Base-by-base conservation (phyloP, 169 alveolate genomes). In the Theileria parva region DNA sequence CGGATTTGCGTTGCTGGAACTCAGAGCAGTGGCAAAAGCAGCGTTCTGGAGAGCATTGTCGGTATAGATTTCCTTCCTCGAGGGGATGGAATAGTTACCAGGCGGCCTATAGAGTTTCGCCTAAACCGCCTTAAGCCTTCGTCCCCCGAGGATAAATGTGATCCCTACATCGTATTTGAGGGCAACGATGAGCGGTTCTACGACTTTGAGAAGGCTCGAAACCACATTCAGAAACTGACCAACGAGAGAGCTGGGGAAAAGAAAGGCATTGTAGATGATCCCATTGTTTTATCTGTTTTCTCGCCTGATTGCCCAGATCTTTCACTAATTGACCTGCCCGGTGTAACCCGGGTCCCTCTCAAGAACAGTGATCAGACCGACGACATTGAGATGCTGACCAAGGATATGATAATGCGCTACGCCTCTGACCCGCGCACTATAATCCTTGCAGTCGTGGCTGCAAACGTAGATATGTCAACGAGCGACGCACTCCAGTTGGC, bases 241-340 rank as follows among this genome's bases (percentile, higher is more conserved):
- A 97, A 97, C 73, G 94, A 95, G 66, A 21, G 77, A 19, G 90
- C 98, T 44, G 98, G 98, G 25, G 92, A 81, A 23, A 96, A 97
- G 80, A 97, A 96, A 86, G 98, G 98, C 37, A 98, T 97, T 57
- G 97, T 97, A 12, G 99, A 97, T 79, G 96, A 95, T 65, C 99
- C 99, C 8, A 98, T 98, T 61, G 96, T 97, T 13, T 92, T 98
- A 80, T 95, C 98, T 50, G 95, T 98, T 25, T 97, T 94, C 86
- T 97, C 99, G 50, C 92, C 97, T 0, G 96, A 95, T 51, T 96
- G 98, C 72, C 99, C 99, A 0, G 99, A 98, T 83, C 91, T 98
- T 68, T 96, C 99, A 1, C 91, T 98, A 25, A 97, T 98, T 37
- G 99, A 98, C 89, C 92, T 98, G 60, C 99, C 99, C 19, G 99